Base-by-base conservation (phyloP, 805 yeast genomes). In the Saturnispora saitoi region DNA sequence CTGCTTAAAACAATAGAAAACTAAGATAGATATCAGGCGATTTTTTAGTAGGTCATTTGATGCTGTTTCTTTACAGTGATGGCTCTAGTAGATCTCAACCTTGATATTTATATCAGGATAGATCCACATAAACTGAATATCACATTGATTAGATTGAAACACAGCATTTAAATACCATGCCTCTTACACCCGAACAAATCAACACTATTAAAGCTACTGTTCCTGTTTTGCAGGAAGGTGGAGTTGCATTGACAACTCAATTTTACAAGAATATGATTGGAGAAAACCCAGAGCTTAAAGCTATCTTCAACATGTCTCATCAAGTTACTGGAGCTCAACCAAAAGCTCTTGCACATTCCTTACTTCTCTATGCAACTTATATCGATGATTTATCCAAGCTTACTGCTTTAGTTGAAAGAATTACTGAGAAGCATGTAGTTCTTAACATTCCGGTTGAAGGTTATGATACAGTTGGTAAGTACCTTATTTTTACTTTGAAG, bases 361-460 rank as follows among this genome's bases (percentile, higher is more conserved):
- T 83, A 22, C 61, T 80, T 26, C 70, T 74, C 19, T 83, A 83
- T 50, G 87, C 88, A 12, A 69, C 75, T 53, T 70, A 80, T 57
- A 80, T 83, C 48, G 81, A 81, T 52, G 75, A 80, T 50, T 61
- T 83, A 47, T 66, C 75, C 3, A 79, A 75, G 10, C 65, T 83
- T 37, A 58, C 69, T 11, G 75, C 66, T 1, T 76, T 77, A 51
- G 86, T 83, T 9, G 66, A 72, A 43, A 78, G 76, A 51, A 79
- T 83, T 56, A 83, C 76, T 41, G 72, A 70, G 54, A 83, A 82
- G 62, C 90, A 83, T 55, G 80, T 76, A 50, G 84, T 85, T 40
- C 66, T 83, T 52, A 77, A 77, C 57, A 72, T 83, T 39, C 60
- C 65, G 52, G 77, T 88, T 3, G 83, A 78, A 48, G 87, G 82